Base-by-base conservation (phyloP, 495 filamentous ascomycete genomes). In the Platismatia glauca region DNA sequence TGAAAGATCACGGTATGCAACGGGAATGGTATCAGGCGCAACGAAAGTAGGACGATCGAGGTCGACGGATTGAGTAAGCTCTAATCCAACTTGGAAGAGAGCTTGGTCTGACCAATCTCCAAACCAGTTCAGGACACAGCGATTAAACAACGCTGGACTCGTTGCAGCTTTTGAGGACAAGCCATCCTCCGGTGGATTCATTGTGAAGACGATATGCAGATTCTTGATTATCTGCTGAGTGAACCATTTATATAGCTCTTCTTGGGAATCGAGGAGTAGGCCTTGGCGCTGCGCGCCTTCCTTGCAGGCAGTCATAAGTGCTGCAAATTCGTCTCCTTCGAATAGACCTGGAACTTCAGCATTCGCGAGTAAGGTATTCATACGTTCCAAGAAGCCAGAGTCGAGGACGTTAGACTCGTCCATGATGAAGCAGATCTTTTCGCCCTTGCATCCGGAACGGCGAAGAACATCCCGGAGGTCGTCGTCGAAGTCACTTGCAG, bases 371-470 rank as follows among this genome's bases (percentile, higher is more conserved):
- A 99, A 79, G 2, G 94, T 99, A 66, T 99, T 99, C 94, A 99
- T 99, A 63, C 95, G 86, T 73, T 99, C 94, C 65, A 99, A 73
- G 84, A 99, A 99, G 41, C 93, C 94, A 20, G 94, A 99, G 70
- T 99, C 94, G 4, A 99, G 83, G 24, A 99, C 94, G 69, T 99
- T 99, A 9, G 91, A 88, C 78, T 99, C 94, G 68, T 99, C 94
- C 94, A 99, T 96, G 76, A 99, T 95, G 77, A 99, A 99, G 78
- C 95, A 97, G 46, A 99, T 95, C 79, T 97, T 99, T 72, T 99
- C 94, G 39, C 94, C 94, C 75, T 95, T 97, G 78, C 95, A 97
- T 56, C 94, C 94, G 65, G 89, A 92, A 53, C 94, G 83, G 61
- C 95, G 89, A 24, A 99, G 84, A 16, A 99, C 92, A 70, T 90